Conservation (phyloP, 1,139 yeast genomes). For the Candida albicans region DNA sequence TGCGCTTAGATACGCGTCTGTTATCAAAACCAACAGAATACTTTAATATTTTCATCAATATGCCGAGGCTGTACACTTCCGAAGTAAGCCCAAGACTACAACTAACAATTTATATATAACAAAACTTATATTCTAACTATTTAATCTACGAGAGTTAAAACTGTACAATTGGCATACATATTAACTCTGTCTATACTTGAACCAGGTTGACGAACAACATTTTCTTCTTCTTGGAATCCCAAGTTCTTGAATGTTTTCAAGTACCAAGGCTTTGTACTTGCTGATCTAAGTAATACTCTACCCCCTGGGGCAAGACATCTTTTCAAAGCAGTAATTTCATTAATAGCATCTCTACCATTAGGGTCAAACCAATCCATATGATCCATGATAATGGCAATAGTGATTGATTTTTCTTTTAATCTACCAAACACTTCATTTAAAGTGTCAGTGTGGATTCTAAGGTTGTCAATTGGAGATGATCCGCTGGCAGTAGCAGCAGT, state of each 20-base stretch:
- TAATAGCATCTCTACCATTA: conserved; percentile 57
- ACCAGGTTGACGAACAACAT: conserved; percentile 64
- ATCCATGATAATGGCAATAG: conserved; percentile 84
- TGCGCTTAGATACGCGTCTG: too few relatives aligned
- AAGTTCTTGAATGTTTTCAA: conserved; percentile 61
- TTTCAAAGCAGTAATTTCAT: conserved; percentile 65
- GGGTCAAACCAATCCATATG: conserved; percentile 92
- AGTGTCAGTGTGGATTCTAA: conserved; percentile 78
- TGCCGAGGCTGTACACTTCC: too few relatives aligned
- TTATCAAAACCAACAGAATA: too few relatives aligned
- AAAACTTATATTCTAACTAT: not conserved
- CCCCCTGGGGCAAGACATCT: conserved; percentile 67
- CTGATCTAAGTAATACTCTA: conserved; percentile 74
- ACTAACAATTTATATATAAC: too few relatives aligned
- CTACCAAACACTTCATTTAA: conserved; percentile 73
- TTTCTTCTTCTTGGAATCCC: conserved; percentile 69
- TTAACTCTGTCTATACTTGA: conserved; percentile 73
- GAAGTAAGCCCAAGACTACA: too few relatives aligned
- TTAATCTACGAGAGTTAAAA: conserved; percentile 1
- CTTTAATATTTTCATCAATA: too few relatives aligned
- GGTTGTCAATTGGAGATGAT: conserved; percentile 54
- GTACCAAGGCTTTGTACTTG: conserved; percentile 77
- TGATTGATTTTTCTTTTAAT: conserved; percentile 58
- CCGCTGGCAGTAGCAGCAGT: conserved; percentile 16
- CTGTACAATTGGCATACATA: conserved; percentile 75